Conservation (phyloP, 73 alveolate genomes). For the Effrenium voratum region DNA sequence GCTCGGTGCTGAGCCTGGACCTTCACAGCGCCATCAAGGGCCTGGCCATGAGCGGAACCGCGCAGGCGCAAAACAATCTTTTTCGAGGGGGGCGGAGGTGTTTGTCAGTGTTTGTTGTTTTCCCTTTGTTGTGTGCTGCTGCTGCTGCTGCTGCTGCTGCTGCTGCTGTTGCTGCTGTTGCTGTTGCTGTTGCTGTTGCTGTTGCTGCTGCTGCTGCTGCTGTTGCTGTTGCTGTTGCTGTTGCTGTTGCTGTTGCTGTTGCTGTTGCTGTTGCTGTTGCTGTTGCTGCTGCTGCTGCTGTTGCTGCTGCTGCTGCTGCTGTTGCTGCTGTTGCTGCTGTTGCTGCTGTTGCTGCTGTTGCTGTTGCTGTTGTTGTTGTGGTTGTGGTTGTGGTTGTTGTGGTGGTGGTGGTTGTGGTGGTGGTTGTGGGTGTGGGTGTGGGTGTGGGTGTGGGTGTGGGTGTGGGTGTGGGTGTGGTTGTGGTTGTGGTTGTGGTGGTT, state of each 20-base stretch:
- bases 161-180: background rate
- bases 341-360: background rate
- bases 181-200: background rate
- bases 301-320: background rate
- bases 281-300: background rate
- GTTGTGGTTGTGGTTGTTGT: background rate
- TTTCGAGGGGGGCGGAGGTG: no score
- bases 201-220: background rate
- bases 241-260: slow-evolving; percentile 2
- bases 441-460: background rate
- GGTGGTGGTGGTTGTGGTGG: background rate
- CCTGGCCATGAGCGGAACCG: no score
- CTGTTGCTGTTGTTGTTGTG: background rate
- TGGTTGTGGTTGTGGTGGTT: background rate
- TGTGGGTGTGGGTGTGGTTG: background rate
- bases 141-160: background rate
- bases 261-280: background rate
- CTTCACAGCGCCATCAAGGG: background rate
- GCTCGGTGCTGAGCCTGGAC: background rate
- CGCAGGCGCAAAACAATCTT: no score
- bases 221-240: slow-evolving; percentile 8
- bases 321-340: background rate
- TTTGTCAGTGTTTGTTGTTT: background rate
- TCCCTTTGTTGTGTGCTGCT: background rate
- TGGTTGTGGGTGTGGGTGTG: background rate